phyloP scores from a whole-genome alignment of 2,329 filamentous ascomycete genomes.

The Aureobasidium sp. region DNA sequence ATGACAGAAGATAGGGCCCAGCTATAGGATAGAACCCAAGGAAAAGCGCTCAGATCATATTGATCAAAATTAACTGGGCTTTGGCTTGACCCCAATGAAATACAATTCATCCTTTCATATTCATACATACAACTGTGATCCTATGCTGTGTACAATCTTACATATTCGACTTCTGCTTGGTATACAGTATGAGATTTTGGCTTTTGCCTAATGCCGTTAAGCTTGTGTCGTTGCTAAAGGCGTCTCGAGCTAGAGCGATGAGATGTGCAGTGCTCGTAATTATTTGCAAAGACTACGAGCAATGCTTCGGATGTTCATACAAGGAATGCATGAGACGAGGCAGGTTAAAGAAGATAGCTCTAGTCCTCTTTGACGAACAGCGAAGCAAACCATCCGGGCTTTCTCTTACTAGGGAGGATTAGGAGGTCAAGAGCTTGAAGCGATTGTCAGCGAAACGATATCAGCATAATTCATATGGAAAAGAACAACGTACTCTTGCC shows the following conservation, averaged over 20 bases:
- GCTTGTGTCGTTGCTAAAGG: neutral
- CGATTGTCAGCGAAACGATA: neutral
- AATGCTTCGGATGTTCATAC: neutral
- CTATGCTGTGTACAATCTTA: neutral
- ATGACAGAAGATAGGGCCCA: constrained; percentile 33
- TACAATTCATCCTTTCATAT: neutral
- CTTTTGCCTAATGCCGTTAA: neutral
- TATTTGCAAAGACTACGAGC: neutral
- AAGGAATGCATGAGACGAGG: neutral
- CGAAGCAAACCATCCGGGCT: neutral
- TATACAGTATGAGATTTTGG: neutral
- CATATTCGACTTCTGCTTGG: neutral
- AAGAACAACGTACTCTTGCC: neutral
- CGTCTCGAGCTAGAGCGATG: neutral
- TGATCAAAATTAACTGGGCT: neutral
- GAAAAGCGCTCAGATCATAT: neutral
- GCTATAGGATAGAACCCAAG: neutral
- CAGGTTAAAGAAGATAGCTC: neutral
- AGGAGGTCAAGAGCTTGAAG: neutral
- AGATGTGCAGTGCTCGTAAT: neutral
- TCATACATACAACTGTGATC: neutral
- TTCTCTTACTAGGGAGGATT: neutral
- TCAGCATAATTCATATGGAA: neutral
- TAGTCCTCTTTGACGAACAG: neutral
- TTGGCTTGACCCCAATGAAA: neutral